Conservation (phyloP, 257 asterid species). For the Solanum pennellii region DNA sequence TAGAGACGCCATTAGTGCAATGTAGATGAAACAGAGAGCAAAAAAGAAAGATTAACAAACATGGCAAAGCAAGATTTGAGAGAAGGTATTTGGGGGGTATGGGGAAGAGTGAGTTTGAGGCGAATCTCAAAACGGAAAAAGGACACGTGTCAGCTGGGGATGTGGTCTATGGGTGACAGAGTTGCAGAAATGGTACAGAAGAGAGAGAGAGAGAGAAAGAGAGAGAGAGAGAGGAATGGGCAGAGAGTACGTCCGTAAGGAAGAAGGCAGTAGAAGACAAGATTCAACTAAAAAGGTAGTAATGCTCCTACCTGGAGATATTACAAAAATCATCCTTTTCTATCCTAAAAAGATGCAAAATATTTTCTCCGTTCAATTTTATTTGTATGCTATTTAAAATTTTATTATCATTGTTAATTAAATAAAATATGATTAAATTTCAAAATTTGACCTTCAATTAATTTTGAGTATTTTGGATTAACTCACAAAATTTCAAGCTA, state of each 20-base stretch:
- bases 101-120: not conserved
- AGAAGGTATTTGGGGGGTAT: not conserved
- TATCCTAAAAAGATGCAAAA: not conserved
- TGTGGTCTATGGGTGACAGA: not conserved
- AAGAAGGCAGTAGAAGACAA: not conserved
- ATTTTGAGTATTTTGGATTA: too few species aligned
- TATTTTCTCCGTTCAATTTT: too few species aligned
- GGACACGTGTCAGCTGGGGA: not conserved
- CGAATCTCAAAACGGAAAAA: not conserved
- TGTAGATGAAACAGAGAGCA: not conserved
- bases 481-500: not conserved
- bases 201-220: not conserved
- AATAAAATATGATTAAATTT: too few species aligned
- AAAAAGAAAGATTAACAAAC: not conserved
- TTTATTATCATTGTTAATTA: too few species aligned
- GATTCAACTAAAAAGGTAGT: not conserved
- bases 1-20: slow-evolving; percentile 55
- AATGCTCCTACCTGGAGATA: not conserved
- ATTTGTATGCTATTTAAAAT: not conserved
- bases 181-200: not conserved
- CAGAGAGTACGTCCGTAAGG: not conserved
- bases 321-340: not conserved
- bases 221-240: not conserved
- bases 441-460: not conserved
- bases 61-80: not conserved